These are phyloP conservation scores for Cutaneotrichosporon dermatis DNA, from an alignment of 1,284 basidiomycete species.

Conservation along the genomic window DNA sequence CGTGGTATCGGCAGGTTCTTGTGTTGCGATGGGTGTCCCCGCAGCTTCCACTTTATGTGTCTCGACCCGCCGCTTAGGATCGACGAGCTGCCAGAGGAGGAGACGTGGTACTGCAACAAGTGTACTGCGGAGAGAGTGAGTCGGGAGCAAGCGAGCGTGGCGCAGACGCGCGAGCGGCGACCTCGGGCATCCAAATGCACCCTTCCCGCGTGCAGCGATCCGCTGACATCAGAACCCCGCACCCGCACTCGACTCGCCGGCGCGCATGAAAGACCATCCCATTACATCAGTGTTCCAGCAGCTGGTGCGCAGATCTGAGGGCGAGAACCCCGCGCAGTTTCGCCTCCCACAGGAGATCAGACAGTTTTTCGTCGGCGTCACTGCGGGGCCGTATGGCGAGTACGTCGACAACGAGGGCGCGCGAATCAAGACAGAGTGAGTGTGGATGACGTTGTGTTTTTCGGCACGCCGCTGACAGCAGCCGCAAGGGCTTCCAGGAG, in stretches of 20 bases:
- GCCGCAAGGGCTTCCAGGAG: conserved; percentile 81
- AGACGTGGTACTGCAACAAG: conserved; percentile 80
- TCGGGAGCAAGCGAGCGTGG: no score
- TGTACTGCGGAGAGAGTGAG: conserved; percentile 39
- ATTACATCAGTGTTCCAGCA: conserved; percentile 33
- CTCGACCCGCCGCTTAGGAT: conserved; percentile 90
- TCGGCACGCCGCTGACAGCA: conserved; percentile 42
- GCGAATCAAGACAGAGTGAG: conserved; percentile 65
- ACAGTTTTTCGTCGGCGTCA: conserved; percentile 75
- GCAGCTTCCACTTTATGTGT: conserved; percentile 94
- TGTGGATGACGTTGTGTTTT: background rate
- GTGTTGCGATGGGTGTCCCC: conserved; percentile 95
- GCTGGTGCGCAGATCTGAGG: conserved; percentile 35
- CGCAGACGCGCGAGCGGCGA: no score
- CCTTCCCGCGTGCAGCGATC: no score
- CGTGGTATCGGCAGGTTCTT: conserved; percentile 67
- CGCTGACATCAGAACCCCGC: background rate
- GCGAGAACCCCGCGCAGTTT: conserved; percentile 61
- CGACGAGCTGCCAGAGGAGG: conserved; percentile 75
- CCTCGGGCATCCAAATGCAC: no score
- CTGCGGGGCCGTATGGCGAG: conserved; percentile 64
- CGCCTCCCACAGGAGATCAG: conserved; percentile 81
- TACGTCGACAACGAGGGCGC: conserved; percentile 75
- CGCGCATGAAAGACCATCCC: conserved; percentile 22
- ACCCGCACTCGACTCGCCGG: conserved; percentile 4